Base-by-base conservation (phyloP, 2,329 filamentous ascomycete genomes). In the Colletotrichum endophyticum region DNA sequence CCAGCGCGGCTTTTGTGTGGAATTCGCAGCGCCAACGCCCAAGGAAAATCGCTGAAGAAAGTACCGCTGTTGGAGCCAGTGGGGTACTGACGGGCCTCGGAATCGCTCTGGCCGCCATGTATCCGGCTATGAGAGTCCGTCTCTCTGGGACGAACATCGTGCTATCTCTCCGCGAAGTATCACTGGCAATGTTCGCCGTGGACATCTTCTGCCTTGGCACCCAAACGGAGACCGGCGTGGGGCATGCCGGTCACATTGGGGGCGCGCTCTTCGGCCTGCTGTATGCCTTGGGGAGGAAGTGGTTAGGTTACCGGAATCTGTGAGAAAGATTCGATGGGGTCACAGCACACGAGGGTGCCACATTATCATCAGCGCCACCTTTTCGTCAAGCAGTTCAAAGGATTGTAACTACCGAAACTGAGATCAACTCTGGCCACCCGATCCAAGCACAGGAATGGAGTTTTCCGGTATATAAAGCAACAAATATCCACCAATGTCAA, bases 371-470 rank as follows among this genome's bases (percentile, higher is more conserved):
- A 28, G 7, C 9, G 15, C 44, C 25, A 53, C 19, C 32, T 70
- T 59, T 28, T 34, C n/a, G 27, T 27, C 15, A 30, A 34, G 15
- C 49, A 34, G 36, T 57, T 19, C 53, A 25, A 53, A 27, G 39
- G 39, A 67, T 30, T 53, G 34, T 64, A 27, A 39, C 34, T 64
- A 64, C 62, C 62, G 25, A 70, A 56, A 69, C 49, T 13, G 70
- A 74, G 74, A 66, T 74, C 74, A 76, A 76, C 70, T 76, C 70
- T 69, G 49, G 44, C 71, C 49, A 27, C 70, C 57, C 74, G 36
- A 74, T 28, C 30, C 49, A 64, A 64, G 15, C 36, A 32, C 64
- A 59, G 34, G 66, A 70, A 49, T 32, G 61, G 70, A 49, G 49
- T 53, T 36, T 64, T 34, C 62, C n/a, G 28, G 25, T 49, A 15